Evolutionary conservation across 2,329 filamentous ascomycete species (phyloP).

Genomic region (Ophiostoma fasciatum): DNA sequence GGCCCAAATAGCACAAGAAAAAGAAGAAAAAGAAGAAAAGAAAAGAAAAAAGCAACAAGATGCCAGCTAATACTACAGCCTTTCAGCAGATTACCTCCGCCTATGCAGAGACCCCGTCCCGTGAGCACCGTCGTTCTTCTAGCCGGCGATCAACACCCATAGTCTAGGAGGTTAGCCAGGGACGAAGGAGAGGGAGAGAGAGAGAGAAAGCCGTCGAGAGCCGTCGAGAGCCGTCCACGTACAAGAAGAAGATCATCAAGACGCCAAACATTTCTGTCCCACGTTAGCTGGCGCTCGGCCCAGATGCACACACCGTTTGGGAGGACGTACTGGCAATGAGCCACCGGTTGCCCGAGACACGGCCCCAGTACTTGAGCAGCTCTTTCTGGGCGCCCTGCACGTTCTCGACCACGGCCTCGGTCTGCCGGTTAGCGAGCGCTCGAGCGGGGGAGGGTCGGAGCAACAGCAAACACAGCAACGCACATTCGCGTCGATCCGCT

Average conservation of each 20-base stretch:
- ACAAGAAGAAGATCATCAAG: slow-evolving; percentile 84
- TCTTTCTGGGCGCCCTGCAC: slow-evolving; percentile 94
- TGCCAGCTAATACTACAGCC: background rate
- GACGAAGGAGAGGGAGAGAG: background rate
- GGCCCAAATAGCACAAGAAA: background rate
- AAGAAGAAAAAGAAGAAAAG: background rate
- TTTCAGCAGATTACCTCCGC: background rate
- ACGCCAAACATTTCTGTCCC: slow-evolving; percentile 62
- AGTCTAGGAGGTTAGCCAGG: slow-evolving; percentile 27
- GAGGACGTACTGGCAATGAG: slow-evolving; percentile 50
- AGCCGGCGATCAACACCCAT: slow-evolving; percentile 53
- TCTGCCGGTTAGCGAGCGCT: slow-evolving; percentile 25
- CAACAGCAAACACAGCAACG: background rate
- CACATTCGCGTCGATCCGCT: slow-evolving; percentile 16
- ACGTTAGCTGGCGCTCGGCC: background rate
- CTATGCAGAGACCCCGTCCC: too few relatives aligned
- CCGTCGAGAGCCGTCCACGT: slow-evolving; percentile 22
- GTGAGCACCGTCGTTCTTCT: slow-evolving; percentile 6
- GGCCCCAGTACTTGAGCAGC: slow-evolving; percentile 89
- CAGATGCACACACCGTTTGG: background rate
- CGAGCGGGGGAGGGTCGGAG: too few relatives aligned
- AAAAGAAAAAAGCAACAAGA: background rate
- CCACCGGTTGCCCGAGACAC: slow-evolving; percentile 91
- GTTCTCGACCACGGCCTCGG: slow-evolving; percentile 94
- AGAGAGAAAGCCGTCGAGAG: background rate